Base-by-base conservation (phyloP, 192 early-diverging fungal species). In the Podila verticillata region DNA sequence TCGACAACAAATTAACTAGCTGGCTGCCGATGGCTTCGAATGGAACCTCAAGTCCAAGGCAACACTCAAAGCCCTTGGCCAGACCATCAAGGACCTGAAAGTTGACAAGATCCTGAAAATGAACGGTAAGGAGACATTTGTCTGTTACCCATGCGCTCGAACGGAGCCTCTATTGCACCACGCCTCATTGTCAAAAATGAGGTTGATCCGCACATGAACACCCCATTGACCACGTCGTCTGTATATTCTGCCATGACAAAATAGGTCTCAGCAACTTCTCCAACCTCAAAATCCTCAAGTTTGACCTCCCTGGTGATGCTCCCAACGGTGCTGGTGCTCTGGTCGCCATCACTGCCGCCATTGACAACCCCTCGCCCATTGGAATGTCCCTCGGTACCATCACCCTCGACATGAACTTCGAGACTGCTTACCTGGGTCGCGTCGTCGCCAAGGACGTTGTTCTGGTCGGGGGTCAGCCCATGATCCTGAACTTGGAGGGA, bases 311-410 rank as follows among this genome's bases (percentile, higher is more conserved):
- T 5, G 56, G 57, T 7, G 74, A 70, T 61, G 56, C 64, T 4
- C 68, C 74, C 2, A 64, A 78, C 1, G 61, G 61, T 36, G 30
- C 24, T 5, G 74, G 74, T 24, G 74, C 74, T 0, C 49, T 65
- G 56, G 28, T 78, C 29, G 17, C 67, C 4, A 78, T 78, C 58
- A 10, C 39, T 5, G 74, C 68, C 20, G 59, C 74, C 22, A 48
- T 78, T n/a, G 74, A 68, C 30, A 78, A 78, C 57, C 68, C 74
- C 19, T 78, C 74, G 12, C 74, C 74, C 44, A 70, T 78, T 20
- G 74, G 74, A 48, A 65, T 78, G 68, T 54, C 44, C 2, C 68
- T 78, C 19, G 74, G 74, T 9, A 78, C 74, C 22, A 66, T 78
- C 31, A 78, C 74, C 26, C 74, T 78, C 26, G 74, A 78, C 49